These are phyloP conservation scores for Coprinopsis sp. DNA, from an alignment of 768 basidiomycete species.

Conservation along the genomic window DNA sequence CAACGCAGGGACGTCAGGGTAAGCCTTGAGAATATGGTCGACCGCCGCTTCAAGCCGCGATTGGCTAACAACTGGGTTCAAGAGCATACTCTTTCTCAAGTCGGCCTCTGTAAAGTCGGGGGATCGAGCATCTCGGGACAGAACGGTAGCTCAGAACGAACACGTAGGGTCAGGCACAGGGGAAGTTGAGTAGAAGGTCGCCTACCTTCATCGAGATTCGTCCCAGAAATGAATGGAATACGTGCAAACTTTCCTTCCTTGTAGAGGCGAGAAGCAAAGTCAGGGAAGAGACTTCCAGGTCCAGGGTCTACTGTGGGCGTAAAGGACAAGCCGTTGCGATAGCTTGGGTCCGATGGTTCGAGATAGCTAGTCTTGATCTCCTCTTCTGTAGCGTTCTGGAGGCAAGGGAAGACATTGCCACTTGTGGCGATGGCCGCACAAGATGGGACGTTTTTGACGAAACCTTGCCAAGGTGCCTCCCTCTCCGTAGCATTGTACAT, in stretches of 20 bases:
- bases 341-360: constrained; percentile 10
- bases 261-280: constrained; percentile 31
- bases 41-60: constrained; percentile 20
- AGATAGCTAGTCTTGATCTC: constrained; percentile 21
- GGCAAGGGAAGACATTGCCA: constrained; percentile 32
- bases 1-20: constrained; percentile 37
- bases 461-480: constrained; percentile 33
- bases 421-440: constrained; percentile 24
- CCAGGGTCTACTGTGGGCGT: constrained; percentile 37
- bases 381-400: constrained; percentile 18
- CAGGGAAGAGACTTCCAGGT: constrained; percentile 33
- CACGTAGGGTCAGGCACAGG: too few species aligned
- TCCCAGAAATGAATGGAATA: constrained; percentile 43
- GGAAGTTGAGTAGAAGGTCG: too few species aligned
- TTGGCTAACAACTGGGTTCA: too few species aligned
- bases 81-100: too few species aligned
- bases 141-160: too few species aligned
- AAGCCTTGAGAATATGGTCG: constrained; percentile 29
- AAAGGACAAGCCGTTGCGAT: constrained; percentile 16
- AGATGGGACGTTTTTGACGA: constrained; percentile 31
- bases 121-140: too few species aligned
- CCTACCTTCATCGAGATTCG: constrained; percentile 46
- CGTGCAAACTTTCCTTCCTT: constrained; percentile 22
- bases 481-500: constrained; percentile 18
- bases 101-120: too few species aligned